Evolutionary conservation across 2,329 filamentous ascomycete species (phyloP).

Genomic region (Beauveria rudraprayagi): DNA sequence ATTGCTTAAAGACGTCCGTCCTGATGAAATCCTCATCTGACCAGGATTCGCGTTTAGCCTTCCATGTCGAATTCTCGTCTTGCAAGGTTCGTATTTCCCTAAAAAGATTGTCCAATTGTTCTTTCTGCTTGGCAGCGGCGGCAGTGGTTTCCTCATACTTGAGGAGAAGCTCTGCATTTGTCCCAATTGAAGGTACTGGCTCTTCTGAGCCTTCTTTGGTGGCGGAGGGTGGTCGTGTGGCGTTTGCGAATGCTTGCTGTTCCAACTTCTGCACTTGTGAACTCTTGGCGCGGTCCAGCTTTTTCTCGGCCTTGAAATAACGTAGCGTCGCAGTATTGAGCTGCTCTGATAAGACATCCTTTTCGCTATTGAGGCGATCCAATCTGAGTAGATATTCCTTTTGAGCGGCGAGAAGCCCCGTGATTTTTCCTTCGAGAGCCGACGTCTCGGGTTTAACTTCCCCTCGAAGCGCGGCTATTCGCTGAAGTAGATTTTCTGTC

Average conservation of each 20-base stretch:
- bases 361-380: slow-evolving; percentile 67
- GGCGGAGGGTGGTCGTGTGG: slow-evolving; percentile 37
- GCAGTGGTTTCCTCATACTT: slow-evolving; percentile 72
- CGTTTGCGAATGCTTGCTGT: slow-evolving; percentile 72
- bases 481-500: slow-evolving; percentile 59
- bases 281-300: slow-evolving; percentile 82
- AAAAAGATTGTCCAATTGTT: slow-evolving; percentile 74
- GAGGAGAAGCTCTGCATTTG: slow-evolving; percentile 60
- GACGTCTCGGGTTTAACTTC: slow-evolving; percentile 58
- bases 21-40: slow-evolving; percentile 91
- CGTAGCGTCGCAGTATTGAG: slow-evolving; percentile 82
- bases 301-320: slow-evolving; percentile 94
- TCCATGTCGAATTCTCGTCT: slow-evolving; percentile 72
- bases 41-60: slow-evolving; percentile 57
- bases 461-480: slow-evolving; percentile 42
- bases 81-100: slow-evolving; percentile 66
- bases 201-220: slow-evolving; percentile 37
- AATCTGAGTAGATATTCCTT: slow-evolving; percentile 73
- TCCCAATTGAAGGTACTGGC: slow-evolving; percentile 42
- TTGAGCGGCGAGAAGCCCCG: slow-evolving; percentile 67
- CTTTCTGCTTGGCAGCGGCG: slow-evolving; percentile 72
- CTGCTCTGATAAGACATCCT: slow-evolving; percentile 76
- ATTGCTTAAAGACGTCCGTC: slow-evolving; percentile 86
- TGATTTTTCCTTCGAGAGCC: slow-evolving; percentile 67
- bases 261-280: slow-evolving; percentile 86